Evolutionary conservation across 2,329 filamentous ascomycete genomes (phyloP), one percentile per base, ranked within the genome.

Genomic region (Penicillium brevicompactum): DNA sequence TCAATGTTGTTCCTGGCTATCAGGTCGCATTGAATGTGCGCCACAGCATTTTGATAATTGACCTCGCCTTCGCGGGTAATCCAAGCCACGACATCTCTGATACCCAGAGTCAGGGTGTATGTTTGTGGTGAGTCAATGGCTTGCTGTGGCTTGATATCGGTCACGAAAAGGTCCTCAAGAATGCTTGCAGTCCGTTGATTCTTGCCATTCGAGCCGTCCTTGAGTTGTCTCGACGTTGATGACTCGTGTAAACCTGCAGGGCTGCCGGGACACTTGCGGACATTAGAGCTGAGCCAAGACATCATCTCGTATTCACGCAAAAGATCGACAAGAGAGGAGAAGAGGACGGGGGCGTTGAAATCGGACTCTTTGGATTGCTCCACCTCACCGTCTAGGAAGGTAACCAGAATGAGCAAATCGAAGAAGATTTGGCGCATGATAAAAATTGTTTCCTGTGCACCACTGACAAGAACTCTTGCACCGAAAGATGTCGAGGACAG

Each of bases 331-430:
- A 97, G 80, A 45, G 66, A 85, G 76, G 74, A 89, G 34, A 93
- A 84, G 4, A 79, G 59, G 44, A 81, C 77, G 14, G 72, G 69
- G 1, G 79, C 76, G 47, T 88, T 85, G 55, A 94, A 87, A 27
- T 87, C 84, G 8, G 90, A 67, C 14, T 89, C 84, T 40, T 91
- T 86, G 41, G 88, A 86, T 61, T 87, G 84, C 55, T 92, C 89
- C 50, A 90, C 84, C 68, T 94, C 91, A 38, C 87, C 87, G 70
- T 94, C 89, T 81, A 97, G 88, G 71, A 97, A 92, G 9, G 94
- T 83, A 14, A 96, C 80, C 6, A 99, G 81, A 2, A 94, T 82
- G 2, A 97, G 78, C 55, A 97, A 84, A 67, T 93, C 91, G 59
- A 95, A 86, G 48, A 95, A 85, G 8, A 94, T 80, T 56, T 85